Base-by-base conservation (phyloP, 2,329 filamentous ascomycete species). In the Tolypocladium ovalisporum region DNA sequence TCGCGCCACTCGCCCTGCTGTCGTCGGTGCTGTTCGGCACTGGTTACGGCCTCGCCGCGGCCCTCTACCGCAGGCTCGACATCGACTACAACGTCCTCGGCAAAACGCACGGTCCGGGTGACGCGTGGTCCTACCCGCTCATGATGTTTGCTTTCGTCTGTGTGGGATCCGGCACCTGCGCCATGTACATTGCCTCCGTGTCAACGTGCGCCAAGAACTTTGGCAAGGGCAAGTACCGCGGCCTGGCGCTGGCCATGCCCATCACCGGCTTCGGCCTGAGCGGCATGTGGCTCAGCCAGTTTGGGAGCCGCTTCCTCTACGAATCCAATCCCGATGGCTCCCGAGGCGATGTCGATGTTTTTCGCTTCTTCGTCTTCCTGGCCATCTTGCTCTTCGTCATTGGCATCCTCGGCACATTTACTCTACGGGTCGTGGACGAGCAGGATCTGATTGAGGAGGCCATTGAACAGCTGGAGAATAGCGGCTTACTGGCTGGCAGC, bases 121-220 rank as follows among this genome's bases (percentile, higher is more conserved):
- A 67, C 54, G 75, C 65, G 57, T 88, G 85, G 81, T 87, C 90
- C 0, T 91, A 95, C 64, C 82, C 81, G 62, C 77, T 88, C 64
- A 96, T 99, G 93, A 76, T 97, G 7, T 69, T 90, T 56, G 87
- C 91, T 1, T 99, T 97, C 70, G 79, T 92, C 52, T 81, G 82
- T 55, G 85, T 99, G 58, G 94, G 94, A 1, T 81, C 87, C 61
- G 93, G 85, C 6, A 97, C 93, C 0, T 89, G 88, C 62, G 84
- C 84, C 70, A 91, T 97, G 84, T 99, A 97, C 71, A 79, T 97
- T 57, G 83, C 86, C 54, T 87, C 90, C 2, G 87, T 99, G n/a
- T 93, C 93, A 8, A 96, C 93, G 0, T 96, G 91, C 68, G 94
- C 94, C 39, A 99, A 99, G 83, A 99, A 97, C 74, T 99, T 97